Evolutionary conservation across 2,329 filamentous ascomycete genomes (phyloP), one percentile per base, ranked within the genome.

Genomic region (Fusarium cicatricum): DNA sequence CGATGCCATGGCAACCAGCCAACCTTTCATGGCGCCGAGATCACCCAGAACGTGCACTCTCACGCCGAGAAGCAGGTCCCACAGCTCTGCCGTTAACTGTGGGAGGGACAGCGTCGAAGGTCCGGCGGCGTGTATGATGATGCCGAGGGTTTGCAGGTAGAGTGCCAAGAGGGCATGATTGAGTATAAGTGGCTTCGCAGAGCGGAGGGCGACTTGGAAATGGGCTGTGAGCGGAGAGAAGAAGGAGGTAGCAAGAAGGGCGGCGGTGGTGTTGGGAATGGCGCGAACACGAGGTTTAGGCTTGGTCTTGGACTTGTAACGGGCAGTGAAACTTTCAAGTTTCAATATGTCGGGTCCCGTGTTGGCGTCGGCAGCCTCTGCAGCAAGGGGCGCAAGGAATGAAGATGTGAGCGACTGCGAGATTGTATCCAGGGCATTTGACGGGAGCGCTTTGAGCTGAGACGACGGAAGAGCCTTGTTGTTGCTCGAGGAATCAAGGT

Each of bases 171-270:
- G 81, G 55, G 90, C 85, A 0, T 92, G 88, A 36, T 92, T 86
- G 44, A 91, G 85, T 58, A 92, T 82, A 43, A 92, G 83, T 17
- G 73, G 70, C 44, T 86, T 85, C 41, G 77, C 73, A 8, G 74
- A 77, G 29, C 79, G 76, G 38, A 85, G 72, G 1, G 83, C 87
- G 3, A 90, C 81, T 70, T 89, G 90, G 75, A 95, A 96, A 36
- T 91, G 88, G 1, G 89, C 90, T 0, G 90, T 89, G 10, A 99
- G 80, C 0, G 95, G 94, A 61, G 90, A 90, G 83, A 98, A 97
- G 79, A 97, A 95, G 14, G 83, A 84, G 0, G 86, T 80, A 0
- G 87, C 84, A 21, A 98, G 85, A 21, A 96, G 78, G 44, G 88
- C 85, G 33, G 93, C 89, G 0, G 96, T 86, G 9, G 88, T 88